These are phyloP conservation scores for Pelargonium fulgidum DNA, from an alignment of 441 rosid species.

Conservation along the genomic window DNA sequence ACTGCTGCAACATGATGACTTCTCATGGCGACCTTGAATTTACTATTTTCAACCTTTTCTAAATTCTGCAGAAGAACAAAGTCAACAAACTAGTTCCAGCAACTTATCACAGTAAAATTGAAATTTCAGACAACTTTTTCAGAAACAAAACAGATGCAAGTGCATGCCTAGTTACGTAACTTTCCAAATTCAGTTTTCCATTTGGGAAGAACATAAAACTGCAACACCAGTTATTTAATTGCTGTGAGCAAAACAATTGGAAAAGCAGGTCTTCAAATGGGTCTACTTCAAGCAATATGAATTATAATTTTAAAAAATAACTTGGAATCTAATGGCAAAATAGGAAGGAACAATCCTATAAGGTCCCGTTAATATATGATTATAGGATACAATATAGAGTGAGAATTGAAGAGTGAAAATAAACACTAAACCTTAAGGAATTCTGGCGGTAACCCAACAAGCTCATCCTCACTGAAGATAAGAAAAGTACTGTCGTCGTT, in stretches of 20 bases:
- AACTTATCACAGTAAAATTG: slow-evolving; percentile 6
- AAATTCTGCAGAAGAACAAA: slow-evolving; percentile 47
- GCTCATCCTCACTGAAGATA: slow-evolving; percentile 59
- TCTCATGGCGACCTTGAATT: slow-evolving; percentile 60
- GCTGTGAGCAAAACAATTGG: background rate
- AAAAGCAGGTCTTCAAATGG: background rate
- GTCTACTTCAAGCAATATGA: background rate
- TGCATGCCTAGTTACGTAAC: background rate
- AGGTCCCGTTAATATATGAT: background rate
- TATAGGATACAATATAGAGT: background rate
- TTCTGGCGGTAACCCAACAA: slow-evolving; percentile 68
- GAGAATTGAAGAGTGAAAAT: background rate
- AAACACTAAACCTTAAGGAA: slow-evolving; percentile 50
- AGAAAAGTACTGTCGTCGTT: slow-evolving; percentile 62
- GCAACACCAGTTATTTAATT: background rate
- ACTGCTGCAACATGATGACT: slow-evolving; percentile 59
- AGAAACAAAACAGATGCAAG: slow-evolving; percentile 9
- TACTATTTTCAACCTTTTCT: slow-evolving; percentile 53
- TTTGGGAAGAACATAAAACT: background rate
- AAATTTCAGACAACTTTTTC: slow-evolving; percentile 18
- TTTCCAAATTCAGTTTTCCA: background rate
- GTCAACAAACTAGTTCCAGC: slow-evolving; percentile 17
- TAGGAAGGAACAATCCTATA: background rate
- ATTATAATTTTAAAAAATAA: background rate
- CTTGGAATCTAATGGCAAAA: background rate